phyloP scores from a whole-genome alignment of 2,329 filamentous ascomycete species.

The Pseudogymnoascus destructans region DNA sequence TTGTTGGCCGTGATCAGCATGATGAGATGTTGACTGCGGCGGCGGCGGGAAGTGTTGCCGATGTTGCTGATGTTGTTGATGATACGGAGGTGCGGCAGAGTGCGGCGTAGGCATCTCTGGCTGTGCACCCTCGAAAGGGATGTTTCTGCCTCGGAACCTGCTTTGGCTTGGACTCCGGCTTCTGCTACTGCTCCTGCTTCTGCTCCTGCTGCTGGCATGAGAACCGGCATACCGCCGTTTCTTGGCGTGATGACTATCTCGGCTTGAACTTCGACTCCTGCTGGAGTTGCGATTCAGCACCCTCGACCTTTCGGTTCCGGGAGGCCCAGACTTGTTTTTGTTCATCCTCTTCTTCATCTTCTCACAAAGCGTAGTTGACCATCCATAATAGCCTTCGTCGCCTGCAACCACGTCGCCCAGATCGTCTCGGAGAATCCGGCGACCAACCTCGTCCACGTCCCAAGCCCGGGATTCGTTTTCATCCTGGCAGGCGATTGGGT shows the following conservation, averaged over 20 bases:
- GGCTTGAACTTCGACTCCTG: slow-evolving; percentile 18
- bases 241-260: slow-evolving; percentile 13
- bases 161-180: slow-evolving; percentile 6
- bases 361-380: slow-evolving; percentile 68
- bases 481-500: slow-evolving; percentile 33
- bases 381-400: slow-evolving; percentile 75
- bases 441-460: slow-evolving; percentile 67
- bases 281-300: slow-evolving; percentile 14
- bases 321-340: slow-evolving; percentile 13
- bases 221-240: slow-evolving; percentile 15
- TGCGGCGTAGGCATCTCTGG: neutral
- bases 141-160: neutral
- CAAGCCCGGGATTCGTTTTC: slow-evolving; percentile 36
- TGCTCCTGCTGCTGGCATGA: neutral
- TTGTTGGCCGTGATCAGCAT: neutral
- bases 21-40: neutral
- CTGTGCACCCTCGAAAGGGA: neutral
- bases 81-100: neutral
- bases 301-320: slow-evolving; percentile 8
- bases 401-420: slow-evolving; percentile 37
- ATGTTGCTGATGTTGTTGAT: neutral
- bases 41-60: neutral
- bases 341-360: slow-evolving; percentile 54
- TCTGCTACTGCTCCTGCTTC: slow-evolving; percentile 1
- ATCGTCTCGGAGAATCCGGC: slow-evolving; percentile 51